Percentiles rank a stretch among this genome's conserved stretches.
Evolutionary conservation across 352 stramenopile species (phyloP).

Genomic region (Phytophthora fragariae): DNA sequence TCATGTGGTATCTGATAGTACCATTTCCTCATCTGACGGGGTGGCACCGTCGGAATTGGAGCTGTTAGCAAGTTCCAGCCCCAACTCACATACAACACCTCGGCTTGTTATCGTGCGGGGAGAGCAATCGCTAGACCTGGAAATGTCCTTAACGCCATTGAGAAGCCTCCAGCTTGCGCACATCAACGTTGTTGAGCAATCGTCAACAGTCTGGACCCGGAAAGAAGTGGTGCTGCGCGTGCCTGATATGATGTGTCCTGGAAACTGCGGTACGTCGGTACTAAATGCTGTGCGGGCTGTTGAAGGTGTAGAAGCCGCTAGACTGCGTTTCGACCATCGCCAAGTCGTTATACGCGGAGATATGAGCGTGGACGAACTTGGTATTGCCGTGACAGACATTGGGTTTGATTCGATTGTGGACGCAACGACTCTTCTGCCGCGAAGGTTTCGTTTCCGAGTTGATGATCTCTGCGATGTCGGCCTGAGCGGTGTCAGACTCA

Average conservation of each 20-base stretch:
- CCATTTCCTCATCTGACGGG: not conserved
- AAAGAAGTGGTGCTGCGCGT: constrained; percentile 77
- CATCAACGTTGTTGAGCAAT: constrained; percentile 48
- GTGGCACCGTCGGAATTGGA: not conserved
- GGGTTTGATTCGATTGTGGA: constrained; percentile 67
- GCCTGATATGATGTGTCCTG: constrained; percentile 84
- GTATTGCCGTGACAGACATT: constrained; percentile 51
- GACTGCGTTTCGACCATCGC: constrained; percentile 66
- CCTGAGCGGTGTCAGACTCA: constrained; percentile 33
- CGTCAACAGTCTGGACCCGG: constrained; percentile 47
- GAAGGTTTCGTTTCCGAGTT: constrained; percentile 65
- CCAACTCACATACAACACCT: constrained; percentile 8
- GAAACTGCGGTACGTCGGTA: constrained; percentile 79
- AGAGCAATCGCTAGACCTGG: constrained; percentile 37
- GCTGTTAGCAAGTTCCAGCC: not conserved
- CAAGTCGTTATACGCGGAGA: constrained; percentile 64
- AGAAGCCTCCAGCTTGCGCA: constrained; percentile 38
- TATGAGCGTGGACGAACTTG: constrained; percentile 53
- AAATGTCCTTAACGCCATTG: constrained; percentile 33
- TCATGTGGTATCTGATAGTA: constrained; percentile 40
- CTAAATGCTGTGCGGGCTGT: constrained; percentile 62
- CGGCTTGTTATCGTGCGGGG: constrained; percentile 45
- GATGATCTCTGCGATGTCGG: constrained; percentile 45
- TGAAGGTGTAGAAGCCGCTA: constrained; percentile 53
- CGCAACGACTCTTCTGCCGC: constrained; percentile 49